Evolutionary conservation across 2,329 filamentous ascomycete species (phyloP).

Genomic region (Tolypocladium album): DNA sequence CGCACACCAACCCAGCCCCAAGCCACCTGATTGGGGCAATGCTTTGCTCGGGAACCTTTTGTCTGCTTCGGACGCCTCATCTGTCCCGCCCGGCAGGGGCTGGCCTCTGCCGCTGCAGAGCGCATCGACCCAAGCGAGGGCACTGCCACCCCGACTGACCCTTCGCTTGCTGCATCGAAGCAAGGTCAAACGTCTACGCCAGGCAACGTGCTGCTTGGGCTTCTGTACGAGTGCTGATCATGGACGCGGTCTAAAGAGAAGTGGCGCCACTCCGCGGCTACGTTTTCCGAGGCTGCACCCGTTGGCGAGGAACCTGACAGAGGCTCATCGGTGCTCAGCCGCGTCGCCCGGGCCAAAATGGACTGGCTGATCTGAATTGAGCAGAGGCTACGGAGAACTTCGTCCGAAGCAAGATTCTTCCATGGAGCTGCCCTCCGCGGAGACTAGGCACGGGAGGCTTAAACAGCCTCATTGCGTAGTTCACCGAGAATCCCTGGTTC

Average conservation of each 20-base stretch:
- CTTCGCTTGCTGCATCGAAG: neutral
- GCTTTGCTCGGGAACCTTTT: neutral
- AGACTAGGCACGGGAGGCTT: neutral
- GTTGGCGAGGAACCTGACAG: neutral
- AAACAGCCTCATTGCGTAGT: neutral
- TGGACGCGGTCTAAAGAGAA: neutral
- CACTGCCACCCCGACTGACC: neutral
- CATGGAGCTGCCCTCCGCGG: neutral
- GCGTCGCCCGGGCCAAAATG: neutral
- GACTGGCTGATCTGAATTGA: neutral
- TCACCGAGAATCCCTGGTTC: neutral
- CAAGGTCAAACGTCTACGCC: neutral
- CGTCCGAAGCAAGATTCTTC: neutral
- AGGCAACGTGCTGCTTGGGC: neutral
- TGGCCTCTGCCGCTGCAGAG: neutral
- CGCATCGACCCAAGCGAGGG: neutral
- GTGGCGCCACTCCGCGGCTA: neutral
- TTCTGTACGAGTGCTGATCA: neutral
- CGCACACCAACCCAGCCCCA: neutral
- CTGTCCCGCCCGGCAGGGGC: neutral
- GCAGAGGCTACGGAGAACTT: neutral
- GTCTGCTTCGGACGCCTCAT: neutral
- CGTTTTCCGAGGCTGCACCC: neutral
- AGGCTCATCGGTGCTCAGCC: neutral
- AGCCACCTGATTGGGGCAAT: neutral